Conservation (phyloP, 768 basidiomycete species). For the Pilatotrama ljubarskyi region DNA sequence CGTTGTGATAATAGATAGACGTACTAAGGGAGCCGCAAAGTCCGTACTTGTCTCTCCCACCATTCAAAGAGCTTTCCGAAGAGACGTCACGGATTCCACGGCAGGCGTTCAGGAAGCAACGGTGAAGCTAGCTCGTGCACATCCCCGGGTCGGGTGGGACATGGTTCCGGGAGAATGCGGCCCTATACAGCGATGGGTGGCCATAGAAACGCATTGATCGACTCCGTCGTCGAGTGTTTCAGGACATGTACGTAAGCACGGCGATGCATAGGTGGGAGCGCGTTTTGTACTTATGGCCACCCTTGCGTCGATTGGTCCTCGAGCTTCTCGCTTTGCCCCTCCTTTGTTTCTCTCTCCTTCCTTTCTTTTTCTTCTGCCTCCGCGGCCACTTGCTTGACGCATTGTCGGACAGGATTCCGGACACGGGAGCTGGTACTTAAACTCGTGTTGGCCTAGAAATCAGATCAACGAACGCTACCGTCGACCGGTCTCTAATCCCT, state of each 20-base stretch:
- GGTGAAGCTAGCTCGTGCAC: too few relatives aligned
- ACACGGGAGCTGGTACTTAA: conserved; percentile 30
- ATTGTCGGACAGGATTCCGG: conserved; percentile 35
- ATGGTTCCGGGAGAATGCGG: not conserved
- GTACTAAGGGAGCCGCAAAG: too few relatives aligned
- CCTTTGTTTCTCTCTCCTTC: conserved; percentile 8
- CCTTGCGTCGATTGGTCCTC: not conserved
- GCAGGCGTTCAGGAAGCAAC: too few relatives aligned
- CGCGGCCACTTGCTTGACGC: conserved; percentile 26
- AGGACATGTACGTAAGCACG: conserved; percentile 16
- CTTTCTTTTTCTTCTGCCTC: conserved; percentile 2
- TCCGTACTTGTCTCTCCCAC: too few relatives aligned
- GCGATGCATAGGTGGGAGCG: conserved; percentile 9
- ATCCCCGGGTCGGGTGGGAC: not conserved
- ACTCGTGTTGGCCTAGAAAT: conserved; percentile 20
- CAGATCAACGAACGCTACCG: conserved; percentile 24
- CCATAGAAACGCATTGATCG: conserved; percentile 17
- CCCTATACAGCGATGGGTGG: not conserved
- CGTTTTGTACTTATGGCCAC: not conserved
- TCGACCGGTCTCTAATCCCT: conserved; percentile 36
- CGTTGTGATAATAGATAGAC: too few relatives aligned
- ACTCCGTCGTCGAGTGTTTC: conserved; percentile 10
- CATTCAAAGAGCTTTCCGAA: too few relatives aligned
- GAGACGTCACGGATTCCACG: too few relatives aligned
- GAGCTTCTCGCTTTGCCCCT: conserved; percentile 20